Base-by-base conservation (phyloP, 108 stramenopile species). In the Nannochloropsis gaditana region DNA sequence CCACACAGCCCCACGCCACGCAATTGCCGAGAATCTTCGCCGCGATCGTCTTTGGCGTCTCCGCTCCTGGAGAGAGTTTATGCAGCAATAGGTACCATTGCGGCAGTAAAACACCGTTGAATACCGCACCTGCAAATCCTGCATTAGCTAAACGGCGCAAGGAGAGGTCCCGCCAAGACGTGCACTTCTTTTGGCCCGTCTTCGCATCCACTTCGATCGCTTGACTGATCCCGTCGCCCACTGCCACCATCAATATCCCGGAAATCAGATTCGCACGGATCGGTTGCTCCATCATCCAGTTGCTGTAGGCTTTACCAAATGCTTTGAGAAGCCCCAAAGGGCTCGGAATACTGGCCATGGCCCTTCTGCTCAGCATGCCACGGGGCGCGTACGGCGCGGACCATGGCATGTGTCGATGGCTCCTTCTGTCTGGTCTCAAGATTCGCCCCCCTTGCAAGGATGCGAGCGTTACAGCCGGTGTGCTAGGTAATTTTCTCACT, bases 51-150 rank as follows among this genome's bases (percentile, higher is more conserved):
- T 73, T 73, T n/a, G 59, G 19, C 15, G 59, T 73, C 59, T 73
- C 59, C n/a, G 59, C 59, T n/a, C 59, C 59, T n/a, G 59, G 59
- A 15, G 59, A 73, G 19, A 73, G 19, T n/a, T 73, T 73, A 6
- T 73, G 59, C 59, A 73, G 15, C 59, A 73, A 73, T n/a, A 73
- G n/a, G n/a, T 73, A 73, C 59, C 59, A 73, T 73, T 73, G 59
- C 59, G 59, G 59, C 59, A 73, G 6, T n/a, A 73, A 73, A 15
- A 73, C 59, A 73, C 59, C 59, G n/a, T 73, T 73, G 8, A 73
- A 73, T n/a, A 73, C 59, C 59, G 59, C 59, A n/a, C 59, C 59
- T n/a, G 59, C 59, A 73, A 73, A 73, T 8, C 59, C 59, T 4
- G 59, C 59, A 73, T 73, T 73, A n/a, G 59, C 59, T 15, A 73